These are phyloP conservation scores for Mycosarcoma maydis DNA, from an alignment of 1,284 basidiomycete species.

Conservation along the genomic window DNA sequence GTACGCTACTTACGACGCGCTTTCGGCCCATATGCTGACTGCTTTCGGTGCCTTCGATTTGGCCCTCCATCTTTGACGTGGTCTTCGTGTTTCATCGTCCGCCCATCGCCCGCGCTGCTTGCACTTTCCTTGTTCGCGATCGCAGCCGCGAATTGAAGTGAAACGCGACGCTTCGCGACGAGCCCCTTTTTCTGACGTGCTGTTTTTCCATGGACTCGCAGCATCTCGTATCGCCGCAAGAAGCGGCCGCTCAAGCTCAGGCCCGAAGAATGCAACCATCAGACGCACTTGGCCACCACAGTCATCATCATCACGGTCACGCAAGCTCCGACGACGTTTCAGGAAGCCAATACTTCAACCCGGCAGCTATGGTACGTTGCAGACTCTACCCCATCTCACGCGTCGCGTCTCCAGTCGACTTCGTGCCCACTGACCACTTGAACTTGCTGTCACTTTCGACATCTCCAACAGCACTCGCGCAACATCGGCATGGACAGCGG, in stretches of 20 bases:
- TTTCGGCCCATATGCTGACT: constrained; percentile 30
- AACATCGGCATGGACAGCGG: constrained; percentile 44
- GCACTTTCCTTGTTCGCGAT: constrained; percentile 2
- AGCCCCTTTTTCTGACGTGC: constrained; percentile 33
- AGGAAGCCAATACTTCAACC: constrained; percentile 47
- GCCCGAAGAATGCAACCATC: constrained; percentile 52
- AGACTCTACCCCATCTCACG: neutral
- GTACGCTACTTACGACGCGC: constrained; percentile 16
- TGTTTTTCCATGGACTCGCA: constrained; percentile 49
- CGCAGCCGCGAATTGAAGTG: constrained; percentile 37
- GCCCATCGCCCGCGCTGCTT: neutral
- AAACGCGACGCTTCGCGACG: constrained; percentile 32
- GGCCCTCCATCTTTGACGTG: constrained; percentile 4
- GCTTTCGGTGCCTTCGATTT: constrained; percentile 13
- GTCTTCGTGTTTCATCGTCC: neutral
- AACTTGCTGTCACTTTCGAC: neutral
- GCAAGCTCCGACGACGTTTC: constrained; percentile 41
- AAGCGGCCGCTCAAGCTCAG: constrained; percentile 54
- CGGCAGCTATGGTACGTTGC: constrained; percentile 48
- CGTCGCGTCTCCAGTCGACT: neutral
- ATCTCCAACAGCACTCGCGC: constrained; percentile 31
- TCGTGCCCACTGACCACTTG: constrained; percentile 2
- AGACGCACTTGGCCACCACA: constrained; percentile 43
- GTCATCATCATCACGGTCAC: constrained; percentile 44
- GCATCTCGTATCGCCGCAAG: constrained; percentile 53